phyloP scores from a whole-genome alignment of 352 stramenopile species.

The Pythium coloratum region DNA sequence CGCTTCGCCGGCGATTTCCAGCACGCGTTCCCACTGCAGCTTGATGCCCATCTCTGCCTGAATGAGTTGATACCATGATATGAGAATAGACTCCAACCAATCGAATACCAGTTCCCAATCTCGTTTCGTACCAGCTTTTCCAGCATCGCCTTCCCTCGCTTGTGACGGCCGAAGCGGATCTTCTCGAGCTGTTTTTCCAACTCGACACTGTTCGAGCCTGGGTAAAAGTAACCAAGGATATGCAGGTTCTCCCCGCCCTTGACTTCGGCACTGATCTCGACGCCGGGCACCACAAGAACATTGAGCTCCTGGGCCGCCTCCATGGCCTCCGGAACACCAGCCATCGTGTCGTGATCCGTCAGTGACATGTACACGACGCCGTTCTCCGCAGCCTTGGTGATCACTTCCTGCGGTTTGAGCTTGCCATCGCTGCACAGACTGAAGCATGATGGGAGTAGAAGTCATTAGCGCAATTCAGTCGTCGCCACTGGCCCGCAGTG shows the following conservation, averaged over 20 bases:
- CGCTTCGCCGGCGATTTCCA: slow-evolving; percentile 82
- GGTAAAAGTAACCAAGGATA: slow-evolving; percentile 86
- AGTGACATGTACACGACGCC: slow-evolving; percentile 82
- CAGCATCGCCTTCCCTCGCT: slow-evolving; percentile 82
- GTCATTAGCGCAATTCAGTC: neutral
- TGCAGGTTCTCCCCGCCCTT: slow-evolving; percentile 83
- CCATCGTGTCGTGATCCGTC: slow-evolving; percentile 88
- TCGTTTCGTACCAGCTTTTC: slow-evolving; percentile 59
- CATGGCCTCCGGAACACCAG: slow-evolving; percentile 74
- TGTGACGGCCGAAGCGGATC: slow-evolving; percentile 76
- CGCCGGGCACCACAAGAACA: slow-evolving; percentile 76
- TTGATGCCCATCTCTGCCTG: slow-evolving; percentile 84
- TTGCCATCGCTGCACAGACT: slow-evolving; percentile 85
- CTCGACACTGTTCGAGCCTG: slow-evolving; percentile 68
- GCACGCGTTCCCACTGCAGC: slow-evolving; percentile 73
- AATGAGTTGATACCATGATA: neutral
- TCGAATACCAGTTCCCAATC: no score
- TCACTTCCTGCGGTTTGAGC: slow-evolving; percentile 68
- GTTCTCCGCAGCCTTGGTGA: slow-evolving; percentile 73
- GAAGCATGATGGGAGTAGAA: neutral
- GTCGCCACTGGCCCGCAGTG: neutral
- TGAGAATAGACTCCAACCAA: neutral
- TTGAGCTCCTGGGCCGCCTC: slow-evolving; percentile 53
- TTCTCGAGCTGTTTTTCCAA: slow-evolving; percentile 78
- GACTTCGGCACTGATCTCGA: slow-evolving; percentile 87